These are phyloP conservation scores for Lanzia echinophila DNA, from an alignment of 2,329 filamentous ascomycete genomes.

Conservation along the genomic window DNA sequence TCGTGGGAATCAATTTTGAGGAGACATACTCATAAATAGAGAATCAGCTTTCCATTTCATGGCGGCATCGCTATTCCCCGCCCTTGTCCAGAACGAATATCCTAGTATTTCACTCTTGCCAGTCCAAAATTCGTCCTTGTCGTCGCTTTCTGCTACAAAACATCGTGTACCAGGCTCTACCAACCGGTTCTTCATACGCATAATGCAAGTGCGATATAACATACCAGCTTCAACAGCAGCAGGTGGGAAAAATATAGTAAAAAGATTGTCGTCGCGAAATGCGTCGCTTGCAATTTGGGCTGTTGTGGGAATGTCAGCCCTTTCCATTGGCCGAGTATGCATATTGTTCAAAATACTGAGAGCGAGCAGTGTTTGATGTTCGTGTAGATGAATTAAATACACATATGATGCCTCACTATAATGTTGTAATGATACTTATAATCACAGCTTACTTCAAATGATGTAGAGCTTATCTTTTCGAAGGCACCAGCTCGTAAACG, in stretches of 20 bases:
- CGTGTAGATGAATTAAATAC: background rate
- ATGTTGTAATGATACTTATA: background rate
- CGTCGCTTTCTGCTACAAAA: background rate
- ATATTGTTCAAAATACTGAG: background rate
- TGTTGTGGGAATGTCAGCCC: background rate
- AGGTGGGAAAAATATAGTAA: background rate
- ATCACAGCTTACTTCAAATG: too few species aligned
- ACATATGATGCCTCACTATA: too few species aligned
- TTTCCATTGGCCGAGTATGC: background rate
- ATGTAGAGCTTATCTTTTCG: too few species aligned
- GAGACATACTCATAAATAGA: background rate
- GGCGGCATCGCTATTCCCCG: constrained; percentile 1
- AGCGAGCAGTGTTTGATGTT: background rate
- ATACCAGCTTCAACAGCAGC: background rate
- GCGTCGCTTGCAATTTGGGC: background rate
- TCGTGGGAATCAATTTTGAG: background rate
- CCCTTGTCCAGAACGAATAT: constrained; percentile 2
- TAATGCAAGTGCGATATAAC: background rate
- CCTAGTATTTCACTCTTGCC: constrained; percentile 1
- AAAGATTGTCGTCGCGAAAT: background rate
- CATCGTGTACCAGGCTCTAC: background rate
- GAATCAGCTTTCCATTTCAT: constrained; percentile 3
- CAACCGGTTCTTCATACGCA: background rate
- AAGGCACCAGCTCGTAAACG: too few species aligned
- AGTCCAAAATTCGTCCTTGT: constrained; percentile 4